A percentile compares a stretch with the other conserved stretches of the same genome.
These are phyloP conservation scores for Cryptococcus floricola DNA, from an alignment of 1,284 basidiomycete genomes.

Conservation along the genomic window DNA sequence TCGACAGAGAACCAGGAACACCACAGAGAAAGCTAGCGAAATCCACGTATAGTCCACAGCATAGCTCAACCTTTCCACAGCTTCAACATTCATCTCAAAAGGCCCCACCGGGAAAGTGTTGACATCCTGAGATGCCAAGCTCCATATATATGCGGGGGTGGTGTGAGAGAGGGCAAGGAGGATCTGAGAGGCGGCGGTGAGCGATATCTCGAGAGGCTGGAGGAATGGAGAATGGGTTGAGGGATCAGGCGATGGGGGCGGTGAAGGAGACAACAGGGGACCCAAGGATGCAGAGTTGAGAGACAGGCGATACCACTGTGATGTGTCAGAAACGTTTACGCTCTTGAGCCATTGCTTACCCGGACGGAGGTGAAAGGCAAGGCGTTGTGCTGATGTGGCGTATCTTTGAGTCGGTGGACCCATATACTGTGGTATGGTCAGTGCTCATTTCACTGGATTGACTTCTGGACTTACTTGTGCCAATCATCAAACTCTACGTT, in stretches of 20 bases:
- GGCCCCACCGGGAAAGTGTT: not conserved
- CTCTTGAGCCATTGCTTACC: not conserved
- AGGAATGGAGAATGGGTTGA: not conserved
- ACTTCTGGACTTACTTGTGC: not conserved
- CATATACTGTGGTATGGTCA: not conserved
- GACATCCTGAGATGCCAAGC: too few species aligned
- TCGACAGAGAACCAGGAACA: slow-evolving; percentile 5
- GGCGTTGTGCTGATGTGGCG: slow-evolving; percentile 1
- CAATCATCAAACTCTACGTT: slow-evolving; percentile 6
- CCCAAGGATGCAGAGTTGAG: not conserved
- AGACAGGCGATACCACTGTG: too few species aligned
- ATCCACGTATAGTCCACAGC: slow-evolving; percentile 8
- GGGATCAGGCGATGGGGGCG: not conserved
- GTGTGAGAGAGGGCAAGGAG: slow-evolving; percentile 1
- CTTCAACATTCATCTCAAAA: not conserved
- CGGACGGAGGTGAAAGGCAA: slow-evolving; percentile 8
- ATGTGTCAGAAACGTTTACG: too few species aligned
- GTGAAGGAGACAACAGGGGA: slow-evolving; percentile 3
- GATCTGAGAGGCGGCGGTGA: slow-evolving; percentile 4
- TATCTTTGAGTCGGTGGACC: not conserved
- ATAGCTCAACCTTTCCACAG: not conserved
- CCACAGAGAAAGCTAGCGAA: slow-evolving; percentile 2
- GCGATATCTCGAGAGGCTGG: slow-evolving; percentile 1
- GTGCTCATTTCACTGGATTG: not conserved
- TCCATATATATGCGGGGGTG: not conserved